Base-by-base conservation (phyloP, 768 basidiomycete species). In the Kwoniella pini region DNA sequence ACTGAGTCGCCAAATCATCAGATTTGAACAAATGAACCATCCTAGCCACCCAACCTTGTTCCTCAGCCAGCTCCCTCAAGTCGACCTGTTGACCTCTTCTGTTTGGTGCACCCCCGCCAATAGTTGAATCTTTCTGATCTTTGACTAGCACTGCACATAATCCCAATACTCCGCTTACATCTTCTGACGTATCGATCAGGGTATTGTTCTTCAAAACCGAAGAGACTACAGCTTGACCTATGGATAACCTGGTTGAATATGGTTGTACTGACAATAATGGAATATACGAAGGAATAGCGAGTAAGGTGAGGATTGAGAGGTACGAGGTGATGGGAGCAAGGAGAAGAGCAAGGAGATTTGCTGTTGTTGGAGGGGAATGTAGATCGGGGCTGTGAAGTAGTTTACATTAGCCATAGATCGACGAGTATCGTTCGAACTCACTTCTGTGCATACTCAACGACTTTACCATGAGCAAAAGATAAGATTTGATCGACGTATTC, bases 401-500 rank as follows among this genome's bases (percentile, higher is more conserved):
- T 7, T n/a, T 57, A 58, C 28, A 30, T 21, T 19, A 2, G 15
- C n/a, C 4, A 19, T 7, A 22, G 52, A 44, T 63, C 24, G 24
- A 36, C 17, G 7, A 56, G 19, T 15, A 56, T n/a, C 13, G 36
- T 21, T 17, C 40, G n/a, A 13, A 71, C 75, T 55, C 80, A 89
- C 92, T 85, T 92, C 17, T 91, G 89, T 6, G 82, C 80, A 75
- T 86, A 93, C 68, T 93, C 92, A 65, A 87, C 85, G 61, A 91
- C 85, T 77, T 97, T 96, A 22, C 85, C 84, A 4, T 86, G 86
- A 1, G 92, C 91, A 72, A 95, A 99, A 5, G 86, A 87, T 55
- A 98, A 83, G 17, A 98, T 87, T 79, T 97, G 94, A 70, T 98
- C 93, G 38, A 99, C 92, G 72, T 98, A 98, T 81, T 97, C 93